Percentiles rank a stretch among this genome's conserved stretches.
Evolutionary conservation across 2,329 filamentous ascomycete genomes (phyloP).

Genomic region (Phialocephala sp.): DNA sequence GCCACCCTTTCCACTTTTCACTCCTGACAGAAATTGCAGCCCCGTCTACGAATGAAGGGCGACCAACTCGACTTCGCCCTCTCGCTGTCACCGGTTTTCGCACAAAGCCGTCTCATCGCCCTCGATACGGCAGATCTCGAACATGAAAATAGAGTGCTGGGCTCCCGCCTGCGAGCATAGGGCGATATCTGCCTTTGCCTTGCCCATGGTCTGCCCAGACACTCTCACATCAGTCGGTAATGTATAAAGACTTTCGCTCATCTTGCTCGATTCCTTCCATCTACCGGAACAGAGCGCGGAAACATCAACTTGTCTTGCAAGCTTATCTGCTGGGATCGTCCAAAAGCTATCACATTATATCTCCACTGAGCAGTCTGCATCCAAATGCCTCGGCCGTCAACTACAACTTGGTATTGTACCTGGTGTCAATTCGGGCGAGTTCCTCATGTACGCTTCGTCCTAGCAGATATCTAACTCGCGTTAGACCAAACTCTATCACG

Average conservation of each 20-base stretch:
- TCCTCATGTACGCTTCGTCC: too few relatives aligned
- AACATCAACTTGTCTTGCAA: neutral
- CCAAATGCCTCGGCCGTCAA: neutral
- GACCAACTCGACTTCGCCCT: neutral
- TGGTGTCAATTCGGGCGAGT: neutral
- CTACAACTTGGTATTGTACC: neutral
- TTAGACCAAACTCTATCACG: neutral
- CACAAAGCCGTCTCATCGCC: conserved; percentile 4
- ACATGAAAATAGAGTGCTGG: neutral
- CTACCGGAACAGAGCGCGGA: neutral
- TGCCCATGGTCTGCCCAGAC: neutral
- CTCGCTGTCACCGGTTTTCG: neutral
- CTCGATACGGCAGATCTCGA: neutral
- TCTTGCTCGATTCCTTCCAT: neutral
- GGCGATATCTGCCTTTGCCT: neutral
- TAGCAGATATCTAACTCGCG: neutral
- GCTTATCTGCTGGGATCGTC: neutral
- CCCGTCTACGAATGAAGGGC: neutral
- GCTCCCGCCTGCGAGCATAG: neutral
- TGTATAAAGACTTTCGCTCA: neutral
- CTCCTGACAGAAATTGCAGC: neutral
- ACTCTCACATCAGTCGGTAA: neutral
- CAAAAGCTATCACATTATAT: neutral
- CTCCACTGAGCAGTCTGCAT: neutral
- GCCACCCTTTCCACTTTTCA: neutral